Base-by-base conservation (phyloP, 352 stramenopile genomes). In the Phytopythium kandeliae region DNA sequence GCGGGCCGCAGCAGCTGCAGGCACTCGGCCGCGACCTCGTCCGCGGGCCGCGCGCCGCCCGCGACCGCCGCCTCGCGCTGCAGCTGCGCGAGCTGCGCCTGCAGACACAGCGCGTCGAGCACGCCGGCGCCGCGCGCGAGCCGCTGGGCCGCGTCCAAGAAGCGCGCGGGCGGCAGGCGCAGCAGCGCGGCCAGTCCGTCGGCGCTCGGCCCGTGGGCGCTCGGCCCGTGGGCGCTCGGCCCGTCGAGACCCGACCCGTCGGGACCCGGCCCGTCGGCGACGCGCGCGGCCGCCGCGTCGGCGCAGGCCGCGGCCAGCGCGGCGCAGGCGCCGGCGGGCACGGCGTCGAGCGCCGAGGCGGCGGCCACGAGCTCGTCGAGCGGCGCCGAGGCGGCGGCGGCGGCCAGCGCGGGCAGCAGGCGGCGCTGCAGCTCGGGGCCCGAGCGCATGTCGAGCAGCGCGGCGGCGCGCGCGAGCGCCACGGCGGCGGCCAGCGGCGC, bases 371-470 rank as follows among this genome's bases (percentile, higher is more conserved):
- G 31, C 31, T 59, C 38, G n/a, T 16, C 55, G 12, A 28, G 26
- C 4, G 28, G 0, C 19, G 30, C 21, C 7, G 26, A 7, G 11
- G 8, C 15, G 28, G 38, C 37, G 13, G 41, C 58, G 16, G 59
- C 53, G 21, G 63, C 43, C 15, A 11, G 21, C 40, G 78, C 60
- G 62, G 51, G 41, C 4, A 58, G 62, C 13, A 61, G 57, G 25
- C 55, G 55, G 24, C 51, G 54, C 36, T 61, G 63, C 36, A 75
- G 54, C 3, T 63, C 60, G 1, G 33, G 19, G 10, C n/a, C 30
- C 19, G 69, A 50, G 7, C 69, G 65, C 68, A 85, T 72, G 57
- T 82, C 67, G 26, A 85, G 51, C 48, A 67, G 65, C 43, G 54
- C 53, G 6, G 71, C 65, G 17, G 72, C 37, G 12, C 60, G 65